Evolutionary conservation across 164 flowering plant species (phyloP), one percentile per base, ranked within the genome.

Genomic region (Macadamia tetraphylla): DNA sequence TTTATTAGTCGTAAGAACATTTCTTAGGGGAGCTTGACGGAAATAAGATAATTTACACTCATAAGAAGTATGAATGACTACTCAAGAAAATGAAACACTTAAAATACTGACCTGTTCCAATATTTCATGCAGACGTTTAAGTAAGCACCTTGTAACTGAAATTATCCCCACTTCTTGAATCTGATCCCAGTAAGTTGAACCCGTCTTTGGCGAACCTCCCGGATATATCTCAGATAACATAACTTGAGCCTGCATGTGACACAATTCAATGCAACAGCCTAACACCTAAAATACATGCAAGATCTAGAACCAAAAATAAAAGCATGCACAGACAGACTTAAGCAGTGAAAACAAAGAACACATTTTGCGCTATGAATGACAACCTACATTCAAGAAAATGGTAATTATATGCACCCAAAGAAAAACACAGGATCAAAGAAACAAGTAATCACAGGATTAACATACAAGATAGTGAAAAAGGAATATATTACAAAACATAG

Each of bases 141-240:
- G 94, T 29, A 92, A 72, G 61, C 89, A 92, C 74, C 85, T 82
- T 63, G 84, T 80, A 6, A 92, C 96, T 74, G 96, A 86, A 68
- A 95, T 86, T 60, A 95, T 67, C 57, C 82, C 86, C 55, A 89
- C 88, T 81, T 95, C 99, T 70, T 73, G 92, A 60, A 95, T 84
- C 82, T 92, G 98, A 80, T 95, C 98, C 99, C 98, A 90, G 77
- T 95, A 92, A 61, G 89, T 85, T 64, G 82, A 80, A 18, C 98
- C 98, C 46, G n/a, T 76, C 77, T 88, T 95, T 58, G 97, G 97
- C 81, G 97, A 78, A 67, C 86, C 84, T 64, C 99, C 99, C 42
- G 99, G 98, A 84, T 89, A 95, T 69, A 95, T 92, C 81, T 95
- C 98, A 64, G 99, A 90, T 52, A 95, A 71, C 98, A 92, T 85